phyloP scores from a whole-genome alignment of 2,329 filamentous ascomycete species.

The Neurospora crassa region DNA sequence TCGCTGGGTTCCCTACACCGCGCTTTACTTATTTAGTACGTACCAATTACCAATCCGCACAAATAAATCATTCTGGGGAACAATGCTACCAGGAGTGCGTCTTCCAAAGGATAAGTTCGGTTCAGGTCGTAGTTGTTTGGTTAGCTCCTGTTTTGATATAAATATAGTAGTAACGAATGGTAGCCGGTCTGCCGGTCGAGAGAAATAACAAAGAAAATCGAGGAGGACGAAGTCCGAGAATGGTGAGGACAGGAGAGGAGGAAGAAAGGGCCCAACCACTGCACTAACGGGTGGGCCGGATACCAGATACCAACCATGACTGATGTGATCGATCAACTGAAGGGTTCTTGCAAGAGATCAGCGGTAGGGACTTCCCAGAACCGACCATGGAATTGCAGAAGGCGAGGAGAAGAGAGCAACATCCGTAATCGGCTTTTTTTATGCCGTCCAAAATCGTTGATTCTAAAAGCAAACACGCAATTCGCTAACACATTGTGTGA shows the following conservation, averaged over 20 bases:
- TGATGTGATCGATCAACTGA: neutral
- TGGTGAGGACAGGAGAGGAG: neutral
- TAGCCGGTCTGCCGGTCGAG: neutral
- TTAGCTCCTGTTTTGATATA: neutral
- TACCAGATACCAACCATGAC: neutral
- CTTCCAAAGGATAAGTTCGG: neutral
- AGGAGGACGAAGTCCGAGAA: neutral
- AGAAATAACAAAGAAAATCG: neutral
- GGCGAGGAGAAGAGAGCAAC: neutral
- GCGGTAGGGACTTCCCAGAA: neutral
- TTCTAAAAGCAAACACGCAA: neutral
- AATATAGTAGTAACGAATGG: neutral
- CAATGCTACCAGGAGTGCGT: neutral
- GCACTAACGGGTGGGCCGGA: neutral
- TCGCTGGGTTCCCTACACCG: neutral
- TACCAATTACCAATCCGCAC: neutral
- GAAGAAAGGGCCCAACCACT: neutral
- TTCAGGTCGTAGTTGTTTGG: neutral
- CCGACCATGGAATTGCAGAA: neutral
- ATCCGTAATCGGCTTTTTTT: neutral
- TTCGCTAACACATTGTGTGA: neutral
- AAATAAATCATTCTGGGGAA: neutral
- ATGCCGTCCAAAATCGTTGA: neutral
- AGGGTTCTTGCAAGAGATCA: neutral
- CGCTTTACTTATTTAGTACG: neutral